Conservation (phyloP, 495 filamentous ascomycete genomes). For the Xylaria cubensis region DNA sequence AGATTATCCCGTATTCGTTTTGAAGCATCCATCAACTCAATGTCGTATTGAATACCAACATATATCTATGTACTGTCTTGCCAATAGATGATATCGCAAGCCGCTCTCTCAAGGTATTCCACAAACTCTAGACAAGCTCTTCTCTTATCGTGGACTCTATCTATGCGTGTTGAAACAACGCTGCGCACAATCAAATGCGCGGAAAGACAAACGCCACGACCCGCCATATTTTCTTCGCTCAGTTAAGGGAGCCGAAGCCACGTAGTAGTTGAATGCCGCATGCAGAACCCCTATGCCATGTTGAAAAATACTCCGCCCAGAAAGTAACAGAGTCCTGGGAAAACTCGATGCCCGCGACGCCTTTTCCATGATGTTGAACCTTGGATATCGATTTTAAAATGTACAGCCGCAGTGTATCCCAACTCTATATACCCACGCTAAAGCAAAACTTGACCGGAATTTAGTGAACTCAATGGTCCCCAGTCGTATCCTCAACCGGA, state of each 20-base stretch:
- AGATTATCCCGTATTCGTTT: not conserved
- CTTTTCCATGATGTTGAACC: slow-evolving; percentile 42
- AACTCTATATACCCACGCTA: not conserved
- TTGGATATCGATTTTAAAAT: slow-evolving; percentile 31
- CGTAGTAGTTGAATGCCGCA: slow-evolving; percentile 37
- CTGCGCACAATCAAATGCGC: not conserved
- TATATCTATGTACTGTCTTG: not conserved
- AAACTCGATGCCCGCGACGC: slow-evolving; percentile 38
- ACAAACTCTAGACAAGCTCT: not conserved
- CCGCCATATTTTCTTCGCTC: slow-evolving; percentile 16
- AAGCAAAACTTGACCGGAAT: not conserved
- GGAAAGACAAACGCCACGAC: not conserved
- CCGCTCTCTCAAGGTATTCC: not conserved
- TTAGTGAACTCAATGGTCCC: slow-evolving; percentile 23
- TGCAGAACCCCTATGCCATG: slow-evolving; percentile 20
- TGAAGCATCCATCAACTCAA: not conserved
- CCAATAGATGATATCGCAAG: slow-evolving; percentile 8
- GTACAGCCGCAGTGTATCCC: not conserved
- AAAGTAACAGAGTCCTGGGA: slow-evolving; percentile 31
- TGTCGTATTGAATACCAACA: not conserved
- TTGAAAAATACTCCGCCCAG: slow-evolving; percentile 32
- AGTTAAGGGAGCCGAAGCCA: slow-evolving; percentile 35
- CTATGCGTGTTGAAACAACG: slow-evolving; percentile 28
- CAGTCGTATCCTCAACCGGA: slow-evolving; percentile 72
- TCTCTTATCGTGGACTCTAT: slow-evolving; percentile 3